These are phyloP conservation scores for Malbranchea zuffiana DNA, from an alignment of 2,329 filamentous ascomycete species.

Conservation along the genomic window DNA sequence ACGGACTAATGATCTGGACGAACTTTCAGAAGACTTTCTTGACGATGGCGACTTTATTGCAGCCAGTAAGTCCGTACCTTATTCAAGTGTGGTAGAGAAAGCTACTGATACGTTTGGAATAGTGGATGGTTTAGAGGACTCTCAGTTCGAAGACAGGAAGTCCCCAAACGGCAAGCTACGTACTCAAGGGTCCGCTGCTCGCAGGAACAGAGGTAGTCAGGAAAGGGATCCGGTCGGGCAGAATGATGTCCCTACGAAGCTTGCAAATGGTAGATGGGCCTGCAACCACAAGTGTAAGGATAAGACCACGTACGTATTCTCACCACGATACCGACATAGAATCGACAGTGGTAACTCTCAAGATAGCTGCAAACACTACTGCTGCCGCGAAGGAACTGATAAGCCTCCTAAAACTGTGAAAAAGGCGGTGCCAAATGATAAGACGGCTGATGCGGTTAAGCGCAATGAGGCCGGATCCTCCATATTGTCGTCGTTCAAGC, in stretches of 20 bases:
- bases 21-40: slow-evolving; percentile 44
- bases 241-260: slow-evolving; percentile 37
- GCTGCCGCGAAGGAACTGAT: slow-evolving; percentile 60
- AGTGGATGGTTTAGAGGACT: slow-evolving; percentile 4
- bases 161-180: background rate
- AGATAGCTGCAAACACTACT: slow-evolving; percentile 56
- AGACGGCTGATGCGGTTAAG: background rate
- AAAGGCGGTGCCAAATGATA: slow-evolving; percentile 15
- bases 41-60: slow-evolving; percentile 44
- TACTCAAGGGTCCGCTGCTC: background rate
- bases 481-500: too few relatives aligned
- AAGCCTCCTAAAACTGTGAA: slow-evolving; percentile 44
- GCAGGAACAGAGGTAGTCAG: too few relatives aligned
- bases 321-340: slow-evolving; percentile 22
- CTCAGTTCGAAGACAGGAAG: background rate
- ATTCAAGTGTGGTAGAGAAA: background rate
- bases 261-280: slow-evolving; percentile 61
- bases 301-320: slow-evolving; percentile 33
- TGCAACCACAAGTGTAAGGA: slow-evolving; percentile 63
- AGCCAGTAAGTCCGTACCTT: slow-evolving; percentile 23
- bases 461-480: background rate
- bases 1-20: slow-evolving; percentile 28
- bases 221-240: background rate
- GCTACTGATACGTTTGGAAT: background rate
- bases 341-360: slow-evolving; percentile 22